Evolutionary conservation across 495 filamentous ascomycete genomes (phyloP), one percentile per base, ranked within the genome.

Genomic region (Delitschia confertaspora): DNA sequence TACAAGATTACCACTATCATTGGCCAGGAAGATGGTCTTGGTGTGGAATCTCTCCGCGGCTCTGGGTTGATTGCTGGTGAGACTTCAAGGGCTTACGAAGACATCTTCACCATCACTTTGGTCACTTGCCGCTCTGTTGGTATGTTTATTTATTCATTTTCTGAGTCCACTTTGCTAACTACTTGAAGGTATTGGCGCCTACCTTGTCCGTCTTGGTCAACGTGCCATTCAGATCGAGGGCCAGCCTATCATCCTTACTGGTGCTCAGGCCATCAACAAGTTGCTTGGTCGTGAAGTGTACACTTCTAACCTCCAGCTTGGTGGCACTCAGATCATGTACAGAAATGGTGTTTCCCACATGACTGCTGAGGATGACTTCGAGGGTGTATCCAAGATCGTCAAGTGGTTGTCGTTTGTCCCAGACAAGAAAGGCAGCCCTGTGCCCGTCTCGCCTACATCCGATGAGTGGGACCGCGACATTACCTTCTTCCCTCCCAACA

Each of bases 301-400:
- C 73, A 94, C 91, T 33, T 96, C 91, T 24, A 98, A 98, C 74
- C 66, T 98, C 49, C 91, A 98, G 71, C 83, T 98, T 49, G 91
- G 91, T 78, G 91, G 91, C 55, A 96, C 91, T 29, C 91, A 98
- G 69, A 98, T 98, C 74, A 98, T 98, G 91, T 96, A 98, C 77
- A 89, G 82, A 69, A 98, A 98, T 61, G 91, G 91, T 75, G 93
- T 98, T 19, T 96, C 93, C 6, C 91, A 98, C 69, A 84, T 96
- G 82, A 95, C 89, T 48, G 91, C 91, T 60, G 84, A 80, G 57
- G 91, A 98, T 61, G 91, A 98, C 72, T 96, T 96, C 46, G 87
- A 87, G 49, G 91, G 91, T 74, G 87, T 98, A 10, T 81, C 84
- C 65, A 93, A 94, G 78, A 96, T 98, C 59, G 83, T 96, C 21